Base-by-base conservation (phyloP, 2,329 filamentous ascomycete species). In the Penicillium corylophilum region DNA sequence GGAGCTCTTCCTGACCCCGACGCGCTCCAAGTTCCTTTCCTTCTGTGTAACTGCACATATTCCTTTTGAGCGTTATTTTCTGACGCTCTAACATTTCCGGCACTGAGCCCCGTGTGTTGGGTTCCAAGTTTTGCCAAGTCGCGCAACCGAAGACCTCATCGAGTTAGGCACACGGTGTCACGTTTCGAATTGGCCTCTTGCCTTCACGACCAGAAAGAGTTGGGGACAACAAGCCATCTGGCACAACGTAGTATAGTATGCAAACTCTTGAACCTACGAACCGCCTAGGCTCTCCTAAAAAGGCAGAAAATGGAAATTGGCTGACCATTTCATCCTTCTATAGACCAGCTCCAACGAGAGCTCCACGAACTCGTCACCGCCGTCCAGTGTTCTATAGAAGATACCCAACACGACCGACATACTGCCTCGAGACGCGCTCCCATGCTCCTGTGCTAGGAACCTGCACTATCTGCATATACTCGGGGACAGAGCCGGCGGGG, bases 401-500 rank as follows among this genome's bases (percentile, higher is more conserved):
- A 22, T 12, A 40, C 29, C 28, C 26, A 18, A 44, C 8, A 13
- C 39, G 7, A 33, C 26, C 31, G 29, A 44, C 22, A 36, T 22
- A 18, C 22, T 41, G 29, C 7, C 13, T 20, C 35, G 16, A 38
- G 8, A 18, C 18, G 38, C 29, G 23, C 26, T 42, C 55, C 44
- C 42, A 60, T 62, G 60, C 33, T 51, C 29, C 29, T 50, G 31
- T 52, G 29, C 24, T 48, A 54, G 42, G 22, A 45, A 50, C 40
- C 29, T 23, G 35, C 46, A 54, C 31, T 24, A 44, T 40, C 42
- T 48, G 38, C 52, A 53, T 26, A 48, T 35, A 53, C 33, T 42
- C 20, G n/a, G 22, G 38, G 4, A 28, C 46, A 35, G 38, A 39
- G 13, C 24, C 39, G 43, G 41, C 52, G 35, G 48, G 40, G 33